Percentiles rank a stretch among this genome's conserved stretches.
These are phyloP conservation scores for Kalmusia sp. DNA, from an alignment of 2,329 filamentous ascomycete genomes.

Conservation along the genomic window DNA sequence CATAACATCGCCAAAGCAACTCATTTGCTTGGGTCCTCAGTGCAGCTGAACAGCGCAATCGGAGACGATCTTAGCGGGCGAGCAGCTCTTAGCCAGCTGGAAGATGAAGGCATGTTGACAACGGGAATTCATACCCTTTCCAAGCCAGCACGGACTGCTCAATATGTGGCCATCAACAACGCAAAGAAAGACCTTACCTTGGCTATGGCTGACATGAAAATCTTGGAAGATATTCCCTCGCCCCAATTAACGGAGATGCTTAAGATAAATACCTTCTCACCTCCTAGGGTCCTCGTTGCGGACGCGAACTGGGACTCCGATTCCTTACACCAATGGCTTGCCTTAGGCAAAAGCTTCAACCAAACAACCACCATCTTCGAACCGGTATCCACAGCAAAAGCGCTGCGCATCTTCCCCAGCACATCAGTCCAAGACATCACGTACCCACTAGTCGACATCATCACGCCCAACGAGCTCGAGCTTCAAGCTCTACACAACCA, in stretches of 20 bases:
- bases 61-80: conserved; percentile 81
- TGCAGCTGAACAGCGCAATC: conserved; percentile 80
- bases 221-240: conserved; percentile 64
- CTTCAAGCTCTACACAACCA: conserved; percentile 78
- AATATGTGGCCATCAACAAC: conserved; percentile 92
- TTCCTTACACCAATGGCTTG: conserved; percentile 72
- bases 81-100: conserved; percentile 72
- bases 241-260: conserved; percentile 6
- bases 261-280: conserved; percentile 22
- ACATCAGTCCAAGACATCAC: conserved; percentile 67
- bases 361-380: conserved; percentile 72
- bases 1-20: conserved; percentile 89
- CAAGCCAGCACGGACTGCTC: conserved; percentile 72
- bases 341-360: conserved; percentile 60
- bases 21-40: conserved; percentile 69
- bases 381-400: conserved; percentile 85
- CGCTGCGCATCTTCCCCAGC: conserved; percentile 68
- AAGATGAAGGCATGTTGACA: conserved; percentile 68
- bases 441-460: conserved; percentile 78
- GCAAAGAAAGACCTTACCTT: conserved; percentile 81
- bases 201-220: conserved; percentile 95
- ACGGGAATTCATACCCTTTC: conserved; percentile 62
- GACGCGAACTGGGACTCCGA: conserved; percentile 84
- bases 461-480: conserved; percentile 85
- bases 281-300: conserved; percentile 59